These are phyloP conservation scores for Jatropha curcas DNA, from an alignment of 345 rosid genomes.

Conservation along the genomic window DNA sequence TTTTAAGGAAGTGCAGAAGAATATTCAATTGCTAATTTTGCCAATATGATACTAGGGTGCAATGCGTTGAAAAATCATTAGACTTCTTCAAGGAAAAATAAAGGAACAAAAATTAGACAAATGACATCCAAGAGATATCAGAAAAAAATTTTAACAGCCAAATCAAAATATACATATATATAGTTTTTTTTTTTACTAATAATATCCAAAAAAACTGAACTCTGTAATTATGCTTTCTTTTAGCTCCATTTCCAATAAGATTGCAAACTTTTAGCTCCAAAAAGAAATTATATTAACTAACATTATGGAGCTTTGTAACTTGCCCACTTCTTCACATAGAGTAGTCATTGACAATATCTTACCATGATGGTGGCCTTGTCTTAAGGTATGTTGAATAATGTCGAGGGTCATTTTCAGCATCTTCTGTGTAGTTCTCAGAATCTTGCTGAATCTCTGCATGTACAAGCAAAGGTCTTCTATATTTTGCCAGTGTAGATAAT, in stretches of 20 bases:
- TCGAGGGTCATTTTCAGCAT: slow-evolving; percentile 49
- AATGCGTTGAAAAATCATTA: neutral
- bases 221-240: neutral
- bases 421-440: slow-evolving; percentile 27
- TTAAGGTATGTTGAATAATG: slow-evolving; percentile 77
- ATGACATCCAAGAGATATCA: neutral
- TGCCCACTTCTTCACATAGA: neutral
- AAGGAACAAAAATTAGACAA: no score
- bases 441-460: slow-evolving; percentile 77
- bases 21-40: neutral
- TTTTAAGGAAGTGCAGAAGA: neutral
- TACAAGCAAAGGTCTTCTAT: slow-evolving; percentile 83
- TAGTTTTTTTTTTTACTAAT: neutral
- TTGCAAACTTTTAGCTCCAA: neutral
- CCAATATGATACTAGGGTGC: neutral
- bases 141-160: no score
- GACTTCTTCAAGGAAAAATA: no score
- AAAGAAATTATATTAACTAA: neutral
- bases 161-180: no score
- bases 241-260: neutral
- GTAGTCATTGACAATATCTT: slow-evolving; percentile 23
- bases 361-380: slow-evolving; percentile 84
- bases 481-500: slow-evolving; percentile 71
- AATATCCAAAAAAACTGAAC: neutral
- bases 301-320: neutral